Conservation (phyloP, 768 basidiomycete genomes). For the Xanthoconium stramineum region DNA sequence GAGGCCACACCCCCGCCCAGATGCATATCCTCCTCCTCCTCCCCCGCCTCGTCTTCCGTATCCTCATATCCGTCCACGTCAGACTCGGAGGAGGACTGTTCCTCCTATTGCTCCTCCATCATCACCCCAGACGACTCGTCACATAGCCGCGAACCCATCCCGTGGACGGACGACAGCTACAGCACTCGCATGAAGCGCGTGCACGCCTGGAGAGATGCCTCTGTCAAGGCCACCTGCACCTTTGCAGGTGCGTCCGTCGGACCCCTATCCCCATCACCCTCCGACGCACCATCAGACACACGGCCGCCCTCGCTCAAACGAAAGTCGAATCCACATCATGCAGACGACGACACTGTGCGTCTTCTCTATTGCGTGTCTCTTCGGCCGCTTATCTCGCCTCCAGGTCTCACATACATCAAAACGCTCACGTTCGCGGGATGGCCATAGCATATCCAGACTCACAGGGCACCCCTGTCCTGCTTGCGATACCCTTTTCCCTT, state of each 20-base stretch:
- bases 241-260: slow-evolving; percentile 37
- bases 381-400: slow-evolving; percentile 13
- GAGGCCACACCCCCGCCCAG: slow-evolving; percentile 54
- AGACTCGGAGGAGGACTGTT: slow-evolving; percentile 43
- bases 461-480: slow-evolving; percentile 67
- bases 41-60: slow-evolving; percentile 38
- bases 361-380: not conserved
- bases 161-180: slow-evolving; percentile 48
- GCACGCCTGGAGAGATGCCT: slow-evolving; percentile 66
- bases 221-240: slow-evolving; percentile 42
- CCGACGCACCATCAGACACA: slow-evolving; percentile 12
- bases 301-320: slow-evolving; percentile 47
- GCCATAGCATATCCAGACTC: slow-evolving; percentile 36
- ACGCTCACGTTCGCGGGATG: slow-evolving; percentile 48
- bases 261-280: not conserved
- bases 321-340: slow-evolving; percentile 35
- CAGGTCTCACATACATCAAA: slow-evolving; percentile 56
- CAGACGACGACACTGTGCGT: slow-evolving; percentile 43
- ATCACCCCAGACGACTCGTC: slow-evolving; percentile 38
- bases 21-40: slow-evolving; percentile 40
- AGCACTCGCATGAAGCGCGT: slow-evolving; percentile 61
- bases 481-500: slow-evolving; percentile 65
- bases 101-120: slow-evolving; percentile 75
- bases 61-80: slow-evolving; percentile 37
- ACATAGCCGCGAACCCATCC: slow-evolving; percentile 20